These are phyloP conservation scores for Salvia hispanica DNA, from an alignment of 257 asterid genomes.

Conservation along the genomic window DNA sequence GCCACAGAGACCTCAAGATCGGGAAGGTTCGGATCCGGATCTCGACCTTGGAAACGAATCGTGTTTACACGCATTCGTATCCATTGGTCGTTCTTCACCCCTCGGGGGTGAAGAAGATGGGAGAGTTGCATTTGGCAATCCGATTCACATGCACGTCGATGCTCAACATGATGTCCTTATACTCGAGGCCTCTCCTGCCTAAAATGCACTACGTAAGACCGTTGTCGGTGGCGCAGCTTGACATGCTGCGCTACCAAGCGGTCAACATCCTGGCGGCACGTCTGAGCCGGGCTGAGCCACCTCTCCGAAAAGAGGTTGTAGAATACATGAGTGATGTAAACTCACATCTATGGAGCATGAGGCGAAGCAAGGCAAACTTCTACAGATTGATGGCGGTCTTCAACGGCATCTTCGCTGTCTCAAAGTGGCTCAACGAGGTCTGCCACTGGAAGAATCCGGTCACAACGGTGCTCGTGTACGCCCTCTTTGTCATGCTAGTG, in stretches of 20 bases:
- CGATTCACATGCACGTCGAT: slow-evolving; percentile 78
- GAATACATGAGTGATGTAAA: slow-evolving; percentile 80
- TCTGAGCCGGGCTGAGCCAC: slow-evolving; percentile 83
- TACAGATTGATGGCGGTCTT: slow-evolving; percentile 66
- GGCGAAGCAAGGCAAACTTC: slow-evolving; percentile 87
- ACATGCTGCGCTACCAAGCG: slow-evolving; percentile 69
- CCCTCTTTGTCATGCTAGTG: slow-evolving; percentile 65
- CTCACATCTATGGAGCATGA: slow-evolving; percentile 95
- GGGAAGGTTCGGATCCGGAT: slow-evolving; percentile 86
- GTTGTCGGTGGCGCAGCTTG: slow-evolving; percentile 58
- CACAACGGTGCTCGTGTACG: slow-evolving; percentile 68
- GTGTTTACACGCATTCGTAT: slow-evolving; percentile 77
- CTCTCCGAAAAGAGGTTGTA: slow-evolving; percentile 71
- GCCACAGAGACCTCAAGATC: slow-evolving; percentile 54
- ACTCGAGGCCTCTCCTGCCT: slow-evolving; percentile 74
- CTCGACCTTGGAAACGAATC: slow-evolving; percentile 79
- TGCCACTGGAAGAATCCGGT: slow-evolving; percentile 73
- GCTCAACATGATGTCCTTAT: slow-evolving; percentile 60
- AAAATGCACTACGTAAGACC: slow-evolving; percentile 87
- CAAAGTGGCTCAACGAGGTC: slow-evolving; percentile 75
- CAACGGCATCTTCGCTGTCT: slow-evolving; percentile 49
- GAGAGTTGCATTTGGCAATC: slow-evolving; percentile 83
- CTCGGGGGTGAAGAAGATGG: slow-evolving; percentile 87
- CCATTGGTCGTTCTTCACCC: slow-evolving; percentile 79
- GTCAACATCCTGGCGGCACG: slow-evolving; percentile 66